Evolutionary conservation across 1,139 yeast genomes (phyloP).

Genomic region (Suhomyces coccinellae): DNA sequence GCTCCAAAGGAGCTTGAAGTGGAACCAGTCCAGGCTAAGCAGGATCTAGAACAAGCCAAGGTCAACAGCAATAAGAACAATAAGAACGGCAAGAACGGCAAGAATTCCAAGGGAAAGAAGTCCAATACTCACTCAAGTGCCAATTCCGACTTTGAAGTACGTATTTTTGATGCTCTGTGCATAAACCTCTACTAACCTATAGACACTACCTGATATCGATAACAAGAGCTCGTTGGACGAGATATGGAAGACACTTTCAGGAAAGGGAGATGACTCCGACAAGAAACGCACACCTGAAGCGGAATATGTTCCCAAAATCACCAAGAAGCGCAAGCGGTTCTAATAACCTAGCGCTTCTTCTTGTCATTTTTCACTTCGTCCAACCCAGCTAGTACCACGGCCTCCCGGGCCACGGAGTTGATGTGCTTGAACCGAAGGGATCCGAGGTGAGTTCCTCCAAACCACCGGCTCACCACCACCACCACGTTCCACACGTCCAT

Average conservation of each 20-base stretch:
- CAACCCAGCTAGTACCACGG: conserved; percentile 65
- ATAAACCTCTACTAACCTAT: background rate
- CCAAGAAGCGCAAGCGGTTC: conserved; percentile 21
- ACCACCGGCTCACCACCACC: conserved; percentile 91
- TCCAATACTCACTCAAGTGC: background rate
- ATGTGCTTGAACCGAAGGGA: conserved; percentile 95
- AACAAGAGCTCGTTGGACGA: conserved; percentile 23
- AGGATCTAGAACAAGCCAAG: conserved; percentile 17
- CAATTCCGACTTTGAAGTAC: conserved; percentile 8
- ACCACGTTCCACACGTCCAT: conserved; percentile 86
- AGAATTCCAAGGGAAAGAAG: conserved; percentile 5
- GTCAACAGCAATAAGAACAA: conserved; percentile 5
- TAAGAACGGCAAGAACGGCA: background rate
- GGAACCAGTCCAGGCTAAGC: conserved; percentile 3
- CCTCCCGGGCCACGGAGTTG: conserved; percentile 85
- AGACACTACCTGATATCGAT: conserved; percentile 4
- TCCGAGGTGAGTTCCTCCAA: conserved; percentile 88
- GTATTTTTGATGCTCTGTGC: conserved; percentile 8
- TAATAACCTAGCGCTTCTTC: conserved; percentile 22
- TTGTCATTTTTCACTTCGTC: conserved; percentile 18
- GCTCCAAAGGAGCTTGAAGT: conserved; percentile 4
- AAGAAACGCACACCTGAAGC: conserved; percentile 13
- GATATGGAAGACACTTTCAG: conserved; percentile 28
- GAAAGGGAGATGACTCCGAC: conserved; percentile 17
- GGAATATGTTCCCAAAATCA: conserved; percentile 19